These are phyloP conservation scores for Cladosporium sp. DNA, from an alignment of 2,329 filamentous ascomycete genomes.

Conservation along the genomic window DNA sequence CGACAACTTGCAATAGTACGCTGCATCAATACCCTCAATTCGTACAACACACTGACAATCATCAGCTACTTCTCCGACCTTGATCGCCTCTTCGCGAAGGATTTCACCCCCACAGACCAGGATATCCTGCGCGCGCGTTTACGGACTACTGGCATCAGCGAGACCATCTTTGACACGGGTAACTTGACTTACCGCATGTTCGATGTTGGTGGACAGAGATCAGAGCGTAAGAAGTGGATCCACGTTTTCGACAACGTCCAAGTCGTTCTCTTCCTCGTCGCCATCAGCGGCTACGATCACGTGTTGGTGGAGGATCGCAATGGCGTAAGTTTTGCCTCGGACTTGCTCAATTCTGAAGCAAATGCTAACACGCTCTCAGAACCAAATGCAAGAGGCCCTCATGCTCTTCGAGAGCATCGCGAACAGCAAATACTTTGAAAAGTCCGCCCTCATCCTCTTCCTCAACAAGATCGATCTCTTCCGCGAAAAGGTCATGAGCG, in stretches of 20 bases:
- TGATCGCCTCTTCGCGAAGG: constrained; percentile 56
- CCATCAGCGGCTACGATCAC: constrained; percentile 94
- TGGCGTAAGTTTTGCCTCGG: constrained; percentile 58
- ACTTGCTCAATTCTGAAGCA: background rate
- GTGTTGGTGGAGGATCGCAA: constrained; percentile 94
- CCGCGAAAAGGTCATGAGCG: constrained; percentile 42
- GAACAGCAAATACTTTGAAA: constrained; percentile 48
- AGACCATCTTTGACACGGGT: constrained; percentile 87
- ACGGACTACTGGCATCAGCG: constrained; percentile 90
- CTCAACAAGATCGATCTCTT: constrained; percentile 50
- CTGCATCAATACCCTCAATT: background rate
- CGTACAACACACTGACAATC: constrained; percentile 15
- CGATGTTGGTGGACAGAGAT: constrained; percentile 85
- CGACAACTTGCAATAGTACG: constrained; percentile 87
- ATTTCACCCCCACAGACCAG: constrained; percentile 87
- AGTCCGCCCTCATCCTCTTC: constrained; percentile 47
- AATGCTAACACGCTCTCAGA: constrained; percentile 28
- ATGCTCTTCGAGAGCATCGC: constrained; percentile 50
- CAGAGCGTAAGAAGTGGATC: constrained; percentile 95
- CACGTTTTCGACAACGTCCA: constrained; percentile 95
- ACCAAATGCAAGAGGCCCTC: constrained; percentile 51
- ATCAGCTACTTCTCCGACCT: constrained; percentile 70
- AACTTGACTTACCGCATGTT: constrained; percentile 96
- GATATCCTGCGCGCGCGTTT: constrained; percentile 86
- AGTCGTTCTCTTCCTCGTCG: constrained; percentile 85